Evolutionary conservation across 495 filamentous ascomycete species (phyloP).

Genomic region (Sordaria brevicollis): DNA sequence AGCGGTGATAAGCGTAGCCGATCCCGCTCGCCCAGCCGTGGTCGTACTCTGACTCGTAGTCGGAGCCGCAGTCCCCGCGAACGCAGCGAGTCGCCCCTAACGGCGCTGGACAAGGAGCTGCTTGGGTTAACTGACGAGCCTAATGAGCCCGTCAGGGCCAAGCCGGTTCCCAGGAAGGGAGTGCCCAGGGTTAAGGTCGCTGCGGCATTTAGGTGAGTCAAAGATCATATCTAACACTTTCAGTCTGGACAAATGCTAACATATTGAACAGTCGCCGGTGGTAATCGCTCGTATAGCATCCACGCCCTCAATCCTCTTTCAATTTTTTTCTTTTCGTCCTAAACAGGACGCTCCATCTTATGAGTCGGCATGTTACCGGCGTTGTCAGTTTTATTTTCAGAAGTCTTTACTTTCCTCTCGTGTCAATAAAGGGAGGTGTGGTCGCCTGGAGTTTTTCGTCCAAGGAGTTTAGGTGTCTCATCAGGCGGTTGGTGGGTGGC

Average conservation of each 20-base stretch:
- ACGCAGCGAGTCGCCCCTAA: slow-evolving; percentile 17
- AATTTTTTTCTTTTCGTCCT: not conserved
- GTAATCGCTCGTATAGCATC: not conserved
- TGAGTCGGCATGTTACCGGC: not conserved
- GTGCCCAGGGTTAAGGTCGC: slow-evolving; percentile 16
- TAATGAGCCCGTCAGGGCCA: slow-evolving; percentile 1
- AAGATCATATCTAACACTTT: not conserved
- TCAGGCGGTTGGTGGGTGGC: not conserved
- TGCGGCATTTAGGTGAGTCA: slow-evolving; percentile 15
- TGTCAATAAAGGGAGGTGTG: not conserved
- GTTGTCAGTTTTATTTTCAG: not conserved
- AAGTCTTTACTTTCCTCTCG: not conserved
- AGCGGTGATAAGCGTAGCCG: not conserved
- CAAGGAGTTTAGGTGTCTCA: not conserved
- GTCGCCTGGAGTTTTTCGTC: not conserved
- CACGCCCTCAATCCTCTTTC: not conserved
- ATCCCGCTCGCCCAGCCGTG: not conserved
- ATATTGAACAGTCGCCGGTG: not conserved
- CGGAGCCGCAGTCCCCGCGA: slow-evolving; percentile 2
- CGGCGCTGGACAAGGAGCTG: slow-evolving; percentile 12
- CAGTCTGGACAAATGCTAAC: not conserved
- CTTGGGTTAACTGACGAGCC: slow-evolving; percentile 12
- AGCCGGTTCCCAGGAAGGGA: slow-evolving; percentile 1
- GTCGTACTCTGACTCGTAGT: not conserved
- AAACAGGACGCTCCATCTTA: not conserved